Conservation (phyloP, 176 grass and related monocot genomes). For the Microstegium vimineum region DNA sequence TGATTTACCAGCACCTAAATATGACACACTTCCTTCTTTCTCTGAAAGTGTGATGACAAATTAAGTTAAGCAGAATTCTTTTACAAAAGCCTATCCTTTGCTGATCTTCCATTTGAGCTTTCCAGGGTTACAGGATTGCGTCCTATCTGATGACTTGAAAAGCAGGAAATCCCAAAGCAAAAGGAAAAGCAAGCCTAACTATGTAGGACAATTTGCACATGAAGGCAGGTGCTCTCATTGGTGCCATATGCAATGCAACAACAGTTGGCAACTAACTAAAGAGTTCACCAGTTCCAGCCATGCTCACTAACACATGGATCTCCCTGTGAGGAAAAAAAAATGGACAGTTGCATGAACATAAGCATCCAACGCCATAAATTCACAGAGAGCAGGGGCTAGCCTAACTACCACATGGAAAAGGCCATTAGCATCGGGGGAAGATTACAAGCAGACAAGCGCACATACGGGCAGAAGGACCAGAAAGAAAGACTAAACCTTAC, state of each 20-base stretch:
- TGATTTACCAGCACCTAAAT: background rate
- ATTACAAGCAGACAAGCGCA: conserved; percentile 32
- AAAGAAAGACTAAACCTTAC: background rate
- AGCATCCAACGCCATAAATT: conserved; percentile 12
- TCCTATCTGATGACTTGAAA: background rate
- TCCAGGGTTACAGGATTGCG: background rate
- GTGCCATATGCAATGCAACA: conserved; percentile 14
- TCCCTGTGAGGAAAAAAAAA: conserved; percentile 6
- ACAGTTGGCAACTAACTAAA: background rate
- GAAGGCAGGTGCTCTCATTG: background rate
- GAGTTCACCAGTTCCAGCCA: background rate
- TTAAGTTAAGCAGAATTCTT: background rate
- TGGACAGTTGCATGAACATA: background rate
- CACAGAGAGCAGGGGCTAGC: background rate
- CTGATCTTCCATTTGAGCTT: background rate
- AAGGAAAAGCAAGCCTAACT: background rate
- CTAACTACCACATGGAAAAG: conserved; percentile 23
- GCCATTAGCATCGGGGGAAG: conserved; percentile 1
- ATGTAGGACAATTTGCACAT: background rate
- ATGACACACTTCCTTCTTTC: background rate
- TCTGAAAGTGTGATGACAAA: background rate
- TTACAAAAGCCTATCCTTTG: background rate
- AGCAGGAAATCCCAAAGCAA: background rate
- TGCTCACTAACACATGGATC: background rate
- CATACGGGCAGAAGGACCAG: background rate